Conservation (phyloP, 768 basidiomycete genomes). For the Tremella fuciformis region DNA sequence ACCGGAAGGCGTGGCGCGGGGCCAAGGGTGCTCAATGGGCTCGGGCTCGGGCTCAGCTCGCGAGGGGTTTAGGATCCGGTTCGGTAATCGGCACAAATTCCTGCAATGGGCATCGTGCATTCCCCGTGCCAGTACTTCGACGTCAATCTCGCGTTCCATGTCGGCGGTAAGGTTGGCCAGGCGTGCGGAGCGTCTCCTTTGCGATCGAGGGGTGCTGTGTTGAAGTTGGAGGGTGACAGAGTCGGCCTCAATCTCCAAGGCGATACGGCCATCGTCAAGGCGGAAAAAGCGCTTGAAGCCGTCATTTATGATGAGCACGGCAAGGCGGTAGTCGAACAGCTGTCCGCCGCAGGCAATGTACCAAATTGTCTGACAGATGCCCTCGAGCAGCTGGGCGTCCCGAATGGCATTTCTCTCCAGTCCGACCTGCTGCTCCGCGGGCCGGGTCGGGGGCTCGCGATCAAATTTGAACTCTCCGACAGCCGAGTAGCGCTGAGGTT, state of each 20-base stretch:
- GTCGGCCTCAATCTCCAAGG: not conserved
- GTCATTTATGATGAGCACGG: slow-evolving; percentile 2
- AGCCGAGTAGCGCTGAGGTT: not conserved
- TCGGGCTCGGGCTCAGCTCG: no score
- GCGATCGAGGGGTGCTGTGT: not conserved
- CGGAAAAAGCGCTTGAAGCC: slow-evolving; percentile 5
- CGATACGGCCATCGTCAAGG: not conserved
- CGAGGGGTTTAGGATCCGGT: not conserved
- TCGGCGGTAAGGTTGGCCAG: no score
- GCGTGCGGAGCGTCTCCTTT: no score
- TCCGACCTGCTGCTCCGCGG: not conserved
- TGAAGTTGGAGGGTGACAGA: not conserved
- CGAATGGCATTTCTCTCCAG: no score
- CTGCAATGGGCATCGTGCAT: not conserved
- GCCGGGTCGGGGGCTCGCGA: not conserved
- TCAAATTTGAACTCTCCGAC: slow-evolving; percentile 1
- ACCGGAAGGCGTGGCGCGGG: not conserved
- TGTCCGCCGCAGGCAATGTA: slow-evolving; percentile 1
- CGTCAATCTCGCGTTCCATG: not conserved
- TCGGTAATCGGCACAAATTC: not conserved
- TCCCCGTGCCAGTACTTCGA: not conserved
- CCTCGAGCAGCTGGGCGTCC: slow-evolving; percentile 2
- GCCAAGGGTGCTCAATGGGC: no score
- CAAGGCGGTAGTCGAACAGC: not conserved
- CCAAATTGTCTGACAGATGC: not conserved